These are phyloP conservation scores for Claviceps humidiphila DNA, from an alignment of 2,329 filamentous ascomycete species.

Conservation along the genomic window DNA sequence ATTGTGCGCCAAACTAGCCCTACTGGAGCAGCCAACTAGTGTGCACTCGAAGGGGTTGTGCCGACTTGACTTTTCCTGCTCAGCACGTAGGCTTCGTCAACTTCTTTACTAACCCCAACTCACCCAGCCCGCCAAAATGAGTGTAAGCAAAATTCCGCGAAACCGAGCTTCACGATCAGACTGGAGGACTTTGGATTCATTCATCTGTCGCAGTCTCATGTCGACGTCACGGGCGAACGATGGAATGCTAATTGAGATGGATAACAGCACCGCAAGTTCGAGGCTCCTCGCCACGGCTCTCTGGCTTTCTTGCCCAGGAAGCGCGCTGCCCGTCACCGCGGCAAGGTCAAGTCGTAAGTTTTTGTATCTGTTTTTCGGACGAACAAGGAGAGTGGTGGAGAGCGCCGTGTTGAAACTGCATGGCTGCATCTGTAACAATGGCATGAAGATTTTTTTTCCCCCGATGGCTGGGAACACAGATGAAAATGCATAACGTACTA, in stretches of 20 bases:
- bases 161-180: too few relatives aligned
- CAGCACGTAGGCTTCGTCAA: constrained; percentile 20
- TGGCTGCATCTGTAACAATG: not conserved
- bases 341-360: constrained; percentile 95
- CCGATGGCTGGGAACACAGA: not conserved
- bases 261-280: constrained; percentile 42
- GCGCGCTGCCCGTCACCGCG: constrained; percentile 85
- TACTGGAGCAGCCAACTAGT: not conserved
- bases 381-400: not conserved
- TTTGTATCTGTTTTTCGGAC: not conserved
- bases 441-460: not conserved
- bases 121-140: not conserved
- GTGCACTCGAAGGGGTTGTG: not conserved
- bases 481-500: not conserved
- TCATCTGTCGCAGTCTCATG: not conserved
- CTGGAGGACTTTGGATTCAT: too few relatives aligned
- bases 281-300: constrained; percentile 92
- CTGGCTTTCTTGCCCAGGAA: constrained; percentile 81
- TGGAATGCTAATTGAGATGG: constrained; percentile 6
- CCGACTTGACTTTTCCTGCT: constrained; percentile 13
- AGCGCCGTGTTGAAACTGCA: not conserved
- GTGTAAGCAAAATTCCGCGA: constrained; percentile 18
- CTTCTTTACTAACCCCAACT: constrained; percentile 8
- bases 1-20: constrained; percentile 8
- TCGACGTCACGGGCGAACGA: not conserved